phyloP scores from a whole-genome alignment of 2,329 filamentous ascomycete genomes.

The Plectosphaerella sp. region DNA sequence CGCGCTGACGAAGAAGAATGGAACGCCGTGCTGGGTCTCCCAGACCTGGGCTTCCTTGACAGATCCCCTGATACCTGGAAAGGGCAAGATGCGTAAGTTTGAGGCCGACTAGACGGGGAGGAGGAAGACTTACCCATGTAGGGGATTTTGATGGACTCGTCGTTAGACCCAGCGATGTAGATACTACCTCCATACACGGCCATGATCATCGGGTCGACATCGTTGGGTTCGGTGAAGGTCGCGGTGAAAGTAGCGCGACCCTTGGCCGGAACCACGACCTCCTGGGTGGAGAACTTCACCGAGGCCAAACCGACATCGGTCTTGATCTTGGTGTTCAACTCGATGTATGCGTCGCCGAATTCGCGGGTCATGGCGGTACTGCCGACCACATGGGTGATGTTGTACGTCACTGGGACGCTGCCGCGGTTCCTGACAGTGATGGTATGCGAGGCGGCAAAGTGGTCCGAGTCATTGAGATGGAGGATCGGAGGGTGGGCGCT shows the following conservation, averaged over 20 bases:
- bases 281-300: neutral
- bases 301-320: constrained; percentile 1
- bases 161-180: neutral
- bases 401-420: constrained; percentile 2
- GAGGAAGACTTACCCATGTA: neutral
- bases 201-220: neutral
- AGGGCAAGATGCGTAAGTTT: neutral
- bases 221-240: neutral
- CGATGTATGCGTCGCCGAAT: constrained; percentile 1
- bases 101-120: rapidly evolving
- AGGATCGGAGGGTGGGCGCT: constrained; percentile 2
- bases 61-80: constrained; percentile 19
- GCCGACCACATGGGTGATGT: constrained; percentile 4
- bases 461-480: constrained; percentile 9
- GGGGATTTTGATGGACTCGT: neutral
- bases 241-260: neutral
- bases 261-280: neutral
- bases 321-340: neutral
- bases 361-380: constrained; percentile 3
- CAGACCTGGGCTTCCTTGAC: constrained; percentile 26
- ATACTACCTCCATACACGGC: neutral
- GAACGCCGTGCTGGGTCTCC: constrained; percentile 1
- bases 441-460: constrained; percentile 5
- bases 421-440: constrained; percentile 1
- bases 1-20: constrained; percentile 25